A percentile compares a stretch with the other conserved stretches of the same genome.
Evolutionary conservation across 2,329 filamentous ascomycete genomes (phyloP).

Genomic region (Sporothrix sp.): DNA sequence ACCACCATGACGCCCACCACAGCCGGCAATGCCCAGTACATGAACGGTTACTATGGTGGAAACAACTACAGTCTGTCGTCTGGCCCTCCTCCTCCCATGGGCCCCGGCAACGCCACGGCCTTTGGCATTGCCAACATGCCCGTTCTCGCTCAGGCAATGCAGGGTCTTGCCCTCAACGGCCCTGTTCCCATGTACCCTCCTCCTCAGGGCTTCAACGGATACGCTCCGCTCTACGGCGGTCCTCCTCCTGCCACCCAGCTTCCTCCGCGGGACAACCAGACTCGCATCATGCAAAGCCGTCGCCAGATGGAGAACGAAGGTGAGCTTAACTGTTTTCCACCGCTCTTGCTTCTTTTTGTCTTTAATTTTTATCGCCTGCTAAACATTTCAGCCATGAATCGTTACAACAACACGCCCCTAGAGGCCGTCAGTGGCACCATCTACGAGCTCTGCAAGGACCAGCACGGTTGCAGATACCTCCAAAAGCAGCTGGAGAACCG

Average conservation of each 20-base stretch:
- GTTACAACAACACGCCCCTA: conserved; percentile 73
- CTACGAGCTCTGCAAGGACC: conserved; percentile 89
- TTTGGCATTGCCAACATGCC: conserved; percentile 37
- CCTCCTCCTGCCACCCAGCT: conserved; percentile 31
- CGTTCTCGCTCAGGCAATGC: conserved; percentile 59
- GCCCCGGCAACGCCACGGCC: conserved; percentile 23
- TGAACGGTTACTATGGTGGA: conserved; percentile 23
- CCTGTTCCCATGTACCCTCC: conserved; percentile 41
- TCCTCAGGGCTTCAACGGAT: conserved; percentile 48
- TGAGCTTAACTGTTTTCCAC: too few relatives aligned
- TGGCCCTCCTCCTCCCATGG: neutral
- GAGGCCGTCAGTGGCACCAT: conserved; percentile 76
- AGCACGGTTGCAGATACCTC: conserved; percentile 92
- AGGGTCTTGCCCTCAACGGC: conserved; percentile 49
- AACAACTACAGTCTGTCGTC: conserved; percentile 14
- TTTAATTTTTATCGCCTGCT: conserved; percentile 20
- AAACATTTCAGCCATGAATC: conserved; percentile 51
- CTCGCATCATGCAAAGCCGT: conserved; percentile 64
- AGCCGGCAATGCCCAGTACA: conserved; percentile 21
- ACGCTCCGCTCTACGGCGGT: conserved; percentile 41
- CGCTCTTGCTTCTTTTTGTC: neutral
- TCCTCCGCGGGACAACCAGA: conserved; percentile 55
- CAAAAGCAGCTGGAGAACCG: conserved; percentile 96
- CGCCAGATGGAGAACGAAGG: conserved; percentile 66
- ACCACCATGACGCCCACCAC: conserved; percentile 13